These are phyloP conservation scores for Anthracocystis walkeri DNA, from an alignment of 1,284 basidiomycete genomes.

Conservation along the genomic window DNA sequence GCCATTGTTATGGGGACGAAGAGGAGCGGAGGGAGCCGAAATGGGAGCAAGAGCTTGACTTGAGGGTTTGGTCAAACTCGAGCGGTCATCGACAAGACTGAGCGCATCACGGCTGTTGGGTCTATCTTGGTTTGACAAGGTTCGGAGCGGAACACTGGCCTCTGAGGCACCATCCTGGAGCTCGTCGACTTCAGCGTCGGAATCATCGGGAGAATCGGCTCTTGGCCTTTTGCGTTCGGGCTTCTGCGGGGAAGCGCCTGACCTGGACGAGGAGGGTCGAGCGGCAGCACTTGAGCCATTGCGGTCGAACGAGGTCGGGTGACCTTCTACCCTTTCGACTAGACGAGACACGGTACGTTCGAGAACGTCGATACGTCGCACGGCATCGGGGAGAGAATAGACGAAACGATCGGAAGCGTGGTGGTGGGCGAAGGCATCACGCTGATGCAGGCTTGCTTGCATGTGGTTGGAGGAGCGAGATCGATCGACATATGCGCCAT, in stretches of 20 bases:
- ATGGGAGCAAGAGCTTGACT: background rate
- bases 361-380: constrained; percentile 36
- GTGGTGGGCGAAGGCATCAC: constrained; percentile 4
- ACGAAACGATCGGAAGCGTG: constrained; percentile 30
- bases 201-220: constrained; percentile 33
- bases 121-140: constrained; percentile 19
- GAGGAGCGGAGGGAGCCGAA: background rate
- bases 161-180: constrained; percentile 46
- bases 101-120: constrained; percentile 12
- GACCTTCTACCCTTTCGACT: constrained; percentile 26
- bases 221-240: constrained; percentile 35
- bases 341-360: constrained; percentile 41
- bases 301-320: constrained; percentile 7
- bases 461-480: constrained; percentile 7
- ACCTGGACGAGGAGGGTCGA: constrained; percentile 23
- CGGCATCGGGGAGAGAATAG: constrained; percentile 41
- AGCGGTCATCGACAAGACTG: constrained; percentile 13
- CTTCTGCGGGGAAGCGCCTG: constrained; percentile 26
- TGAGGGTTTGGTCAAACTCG: background rate
- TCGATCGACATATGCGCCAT: constrained; percentile 9
- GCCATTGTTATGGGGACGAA: constrained; percentile 8
- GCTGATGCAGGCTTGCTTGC: constrained; percentile 5
- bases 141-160: constrained; percentile 32
- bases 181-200: constrained; percentile 47
- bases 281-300: background rate